Evolutionary conservation across 1,139 yeast genomes (phyloP), one percentile per base, ranked within the genome.

Genomic region (Candida frijolesensis): DNA sequence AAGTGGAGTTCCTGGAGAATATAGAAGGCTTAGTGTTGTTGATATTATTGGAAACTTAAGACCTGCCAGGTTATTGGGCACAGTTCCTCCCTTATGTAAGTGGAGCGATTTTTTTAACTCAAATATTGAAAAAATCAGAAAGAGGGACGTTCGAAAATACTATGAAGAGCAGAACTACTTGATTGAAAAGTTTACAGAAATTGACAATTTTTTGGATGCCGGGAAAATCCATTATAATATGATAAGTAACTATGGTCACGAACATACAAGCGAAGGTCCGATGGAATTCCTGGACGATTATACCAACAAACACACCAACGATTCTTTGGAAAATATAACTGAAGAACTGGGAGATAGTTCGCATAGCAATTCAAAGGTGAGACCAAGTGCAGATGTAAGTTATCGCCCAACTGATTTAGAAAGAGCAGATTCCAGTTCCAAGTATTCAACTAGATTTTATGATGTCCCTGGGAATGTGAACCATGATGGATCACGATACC

Each of bases 191-290:
- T 85, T 81, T 57, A 65, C 68, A 46, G 87, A 82, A 54, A 82
- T 88, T 32, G 96, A 88, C 62, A 71, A 76, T 50, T 72, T 87
- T 51, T 72, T 88, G 47, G 95, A 87, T 62, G 82, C 90, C 2
- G 92, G 91, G 1, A 77, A 67, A 45, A 66, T 87, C 51, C 89
- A 86, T 56, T 74, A 78, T 52, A 77, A 80, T 44, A 83, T 88
- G 82, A 74, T 88, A 47, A 74, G 81, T 49, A 83, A 80, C 48
- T 87, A 87, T 60, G 83, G 37, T 7, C 25, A 4, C 6, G 25
- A 22, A 22, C 7, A 22, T 22, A 22, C 25, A 22, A 22, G 82
- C 35, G 55, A 51, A 19, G 44, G 46, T 33, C 16, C 5, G 5
- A n/a, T 3, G n/a, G 35, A 15, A 30, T 6, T 12, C n/a, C 5